Conservation (phyloP, 495 filamentous ascomycete species). For the Friedmanniomyces endolithicus region DNA sequence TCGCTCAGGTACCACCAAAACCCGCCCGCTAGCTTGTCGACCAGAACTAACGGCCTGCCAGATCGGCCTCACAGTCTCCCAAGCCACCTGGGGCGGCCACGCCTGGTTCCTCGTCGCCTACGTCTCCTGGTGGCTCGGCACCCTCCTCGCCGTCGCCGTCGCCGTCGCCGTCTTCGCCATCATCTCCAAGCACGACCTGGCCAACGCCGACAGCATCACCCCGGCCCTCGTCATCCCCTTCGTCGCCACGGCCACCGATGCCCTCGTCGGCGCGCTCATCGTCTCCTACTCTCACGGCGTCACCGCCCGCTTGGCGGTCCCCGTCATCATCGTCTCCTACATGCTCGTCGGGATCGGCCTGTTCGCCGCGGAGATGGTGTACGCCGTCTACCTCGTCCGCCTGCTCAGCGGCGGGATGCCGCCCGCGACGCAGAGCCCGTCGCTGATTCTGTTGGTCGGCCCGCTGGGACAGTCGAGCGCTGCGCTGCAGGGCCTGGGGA, state of each 20-base stretch:
- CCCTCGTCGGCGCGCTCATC: slow-evolving; percentile 6
- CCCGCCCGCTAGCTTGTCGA: neutral
- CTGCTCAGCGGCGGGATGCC: slow-evolving; percentile 7
- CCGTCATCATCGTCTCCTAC: slow-evolving; percentile 14
- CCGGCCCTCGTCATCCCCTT: slow-evolving; percentile 9
- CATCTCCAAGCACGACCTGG: neutral
- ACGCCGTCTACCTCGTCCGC: slow-evolving; percentile 5
- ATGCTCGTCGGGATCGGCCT: slow-evolving; percentile 7
- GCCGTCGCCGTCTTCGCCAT: slow-evolving; percentile 1
- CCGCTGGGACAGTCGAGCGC: slow-evolving; percentile 8
- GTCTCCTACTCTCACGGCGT: slow-evolving; percentile 2
- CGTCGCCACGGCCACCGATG: slow-evolving; percentile 13
- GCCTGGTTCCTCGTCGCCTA: slow-evolving; percentile 12
- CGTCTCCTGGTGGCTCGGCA: slow-evolving; percentile 16
- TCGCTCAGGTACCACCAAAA: neutral
- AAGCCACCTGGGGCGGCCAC: slow-evolving; percentile 12
- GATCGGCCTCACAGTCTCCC: slow-evolving; percentile 8
- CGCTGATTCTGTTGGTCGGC: slow-evolving; percentile 12
- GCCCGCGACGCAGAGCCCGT: neutral
- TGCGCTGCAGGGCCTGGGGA: slow-evolving; percentile 6
- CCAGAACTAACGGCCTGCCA: neutral
- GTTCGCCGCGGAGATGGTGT: slow-evolving; percentile 6
- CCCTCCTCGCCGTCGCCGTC: neutral
- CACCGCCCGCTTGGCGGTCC: slow-evolving; percentile 8
- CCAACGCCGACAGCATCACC: neutral